Base-by-base conservation (phyloP, 345 rosid genomes). In the Euphorbia tirucalli region DNA sequence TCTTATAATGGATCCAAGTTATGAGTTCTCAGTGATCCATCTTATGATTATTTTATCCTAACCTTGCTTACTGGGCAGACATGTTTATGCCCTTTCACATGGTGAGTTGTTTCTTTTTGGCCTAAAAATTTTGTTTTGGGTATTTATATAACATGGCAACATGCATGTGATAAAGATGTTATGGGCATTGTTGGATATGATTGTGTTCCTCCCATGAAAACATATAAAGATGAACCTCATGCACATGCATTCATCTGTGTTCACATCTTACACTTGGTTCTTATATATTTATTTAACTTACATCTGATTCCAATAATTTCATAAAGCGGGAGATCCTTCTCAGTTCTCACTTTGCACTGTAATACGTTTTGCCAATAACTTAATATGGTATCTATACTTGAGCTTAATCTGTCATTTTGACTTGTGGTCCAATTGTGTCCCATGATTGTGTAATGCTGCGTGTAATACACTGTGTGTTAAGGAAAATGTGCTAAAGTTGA, bases 101-200 rank as follows among this genome's bases (percentile, higher is more conserved):
- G 77, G 30, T 16, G 58, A 46, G 21, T 61, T 67, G 37, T 25
- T 35, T 46, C 22, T 31, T 59, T 66, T 31, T 13, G 59, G 44
- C 28, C 37, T 18, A 24, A 32, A 22, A 21, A 15, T 3, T 3
- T 30, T 18, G 15, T 32, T 24, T 32, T 6, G 70, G 11, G 35
- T 0, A 11, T 32, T 32, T 22, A 55, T 35, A 22, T 46, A 58
- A 57, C 52, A 35, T 8, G 21, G 55, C 55, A 64, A n/a, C 27
- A 32, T 25, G 71, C 50, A 32, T 52, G 28, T 35, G 69, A 48
- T 73, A 27, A 41, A 44, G 52, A 48, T 50, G 19, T 7, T 16
- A n/a, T 21, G 32, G 70, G 28, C 76, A 56, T 43, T 55, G 35
- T 43, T 41, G 54, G 59, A 25, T 54, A 60, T 25, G 67, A 50